phyloP scores from a whole-genome alignment of 768 basidiomycete genomes.

The Suillus sp. region DNA sequence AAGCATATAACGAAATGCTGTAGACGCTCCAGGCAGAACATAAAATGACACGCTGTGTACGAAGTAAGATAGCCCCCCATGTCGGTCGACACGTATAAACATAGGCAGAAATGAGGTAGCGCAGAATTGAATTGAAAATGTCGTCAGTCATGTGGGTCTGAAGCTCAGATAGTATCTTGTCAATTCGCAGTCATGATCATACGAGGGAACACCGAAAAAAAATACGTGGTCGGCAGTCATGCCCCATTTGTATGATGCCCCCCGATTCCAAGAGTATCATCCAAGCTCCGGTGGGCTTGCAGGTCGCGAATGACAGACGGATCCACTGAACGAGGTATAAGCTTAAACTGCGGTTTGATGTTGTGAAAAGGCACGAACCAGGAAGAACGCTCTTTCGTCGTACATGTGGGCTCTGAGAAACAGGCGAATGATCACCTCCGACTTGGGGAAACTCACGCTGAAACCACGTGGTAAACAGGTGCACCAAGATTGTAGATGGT shows the following conservation, averaged over 20 bases:
- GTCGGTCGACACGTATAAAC: constrained; percentile 20
- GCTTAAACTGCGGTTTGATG: constrained; percentile 12
- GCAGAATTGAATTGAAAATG: constrained; percentile 20
- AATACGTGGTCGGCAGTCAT: constrained; percentile 20
- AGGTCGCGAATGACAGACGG: constrained; percentile 86
- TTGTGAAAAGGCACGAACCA: constrained; percentile 45
- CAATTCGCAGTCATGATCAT: constrained; percentile 29
- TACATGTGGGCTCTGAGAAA: constrained; percentile 73
- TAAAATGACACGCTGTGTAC: constrained; percentile 1
- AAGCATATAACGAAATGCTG: constrained; percentile 28
- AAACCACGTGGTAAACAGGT: constrained; percentile 21
- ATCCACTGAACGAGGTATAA: constrained; percentile 59
- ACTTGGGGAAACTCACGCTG: constrained; percentile 72
- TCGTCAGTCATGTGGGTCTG: constrained; percentile 35
- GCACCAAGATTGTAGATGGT: constrained; percentile 18
- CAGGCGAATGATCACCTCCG: constrained; percentile 59
- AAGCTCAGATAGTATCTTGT: constrained; percentile 14
- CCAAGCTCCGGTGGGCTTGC: constrained; percentile 84
- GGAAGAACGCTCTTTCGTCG: constrained; percentile 95
- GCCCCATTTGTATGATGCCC: constrained; percentile 32
- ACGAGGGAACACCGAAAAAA: constrained; percentile 19
- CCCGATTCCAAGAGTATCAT: constrained; percentile 47
- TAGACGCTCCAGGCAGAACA: constrained; percentile 26
- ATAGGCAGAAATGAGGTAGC: constrained; percentile 17
- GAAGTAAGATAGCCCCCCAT: constrained; percentile 19